Evolutionary conservation across 768 basidiomycete genomes (phyloP), one percentile per base, ranked within the genome.

Genomic region (Candolleomyces eurysporus): DNA sequence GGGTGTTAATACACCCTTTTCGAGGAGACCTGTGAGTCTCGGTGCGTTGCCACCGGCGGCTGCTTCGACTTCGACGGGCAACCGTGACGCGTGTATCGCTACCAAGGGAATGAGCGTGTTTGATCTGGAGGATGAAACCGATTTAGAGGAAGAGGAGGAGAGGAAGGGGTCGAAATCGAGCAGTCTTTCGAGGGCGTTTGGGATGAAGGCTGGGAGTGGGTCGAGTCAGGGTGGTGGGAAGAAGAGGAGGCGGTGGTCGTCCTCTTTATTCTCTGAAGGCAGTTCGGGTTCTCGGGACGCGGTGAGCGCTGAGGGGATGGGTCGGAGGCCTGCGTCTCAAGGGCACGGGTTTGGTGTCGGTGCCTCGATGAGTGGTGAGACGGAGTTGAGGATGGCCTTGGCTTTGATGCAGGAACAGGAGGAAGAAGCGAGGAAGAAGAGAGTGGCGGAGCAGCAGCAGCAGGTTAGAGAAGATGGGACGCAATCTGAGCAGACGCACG

Each of bases 301-400:
- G 50, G 10, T 39, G 30, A 52, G 32, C 4, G 54, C 11, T 36
- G 17, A 19, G 10, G 40, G 19, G 16, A 31, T n/a, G 50, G 10
- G 56, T 54, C 30, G 36, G 57, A 45, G 51, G 61, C 22, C 60
- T 55, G 21, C 50, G 57, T 14, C 56, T 50, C 26, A 21, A 22
- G 19, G 17, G 50, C 45, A 19, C 30, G 30, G 16, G 48, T 10
- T 51, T 51, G 22, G 56, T 57, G 59, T 36, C 36, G 58, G 61
- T 30, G 43, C 77, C 68, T 86, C 85, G 59, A 73, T 86, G 64
- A 86, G 84, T 57, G 85, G 85, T 11, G 83, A 86, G 71, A 83
- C 81, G 58, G 85, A 86, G 67, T 63, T 85, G 71, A 75, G 79
- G 64, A 85, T 85, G 82, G 79, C 81, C 1, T 69, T 85, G 40